Percentiles rank a stretch among this genome's conserved stretches.
Conservation (phyloP, 345 rosid genomes). For the Combretum micranthum region DNA sequence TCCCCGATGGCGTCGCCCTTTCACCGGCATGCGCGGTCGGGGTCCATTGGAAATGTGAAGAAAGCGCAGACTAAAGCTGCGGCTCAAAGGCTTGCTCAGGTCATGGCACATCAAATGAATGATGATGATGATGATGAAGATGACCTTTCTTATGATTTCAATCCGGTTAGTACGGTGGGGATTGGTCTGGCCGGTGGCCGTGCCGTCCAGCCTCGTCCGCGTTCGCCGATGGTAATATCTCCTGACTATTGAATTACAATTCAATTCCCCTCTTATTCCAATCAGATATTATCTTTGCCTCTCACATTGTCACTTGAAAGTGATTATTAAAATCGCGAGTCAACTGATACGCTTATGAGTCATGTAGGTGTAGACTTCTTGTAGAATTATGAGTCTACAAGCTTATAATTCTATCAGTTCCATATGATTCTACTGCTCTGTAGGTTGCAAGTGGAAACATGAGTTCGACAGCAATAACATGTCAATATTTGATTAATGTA, state of each 20-base stretch:
- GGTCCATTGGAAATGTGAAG: slow-evolving; percentile 43
- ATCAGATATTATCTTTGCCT: too few species aligned
- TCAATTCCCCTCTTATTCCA: too few species aligned
- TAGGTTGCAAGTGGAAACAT: too few species aligned
- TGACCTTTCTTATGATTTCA: slow-evolving; percentile 18
- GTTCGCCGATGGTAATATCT: slow-evolving; percentile 31
- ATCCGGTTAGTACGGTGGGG: slow-evolving; percentile 10
- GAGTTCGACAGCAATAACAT: too few species aligned
- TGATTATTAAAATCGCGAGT: too few species aligned
- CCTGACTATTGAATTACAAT: too few species aligned
- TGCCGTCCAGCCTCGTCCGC: slow-evolving; percentile 15
- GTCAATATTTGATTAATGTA: not conserved
- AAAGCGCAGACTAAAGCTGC: slow-evolving; percentile 92
- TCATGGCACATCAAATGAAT: slow-evolving; percentile 10
- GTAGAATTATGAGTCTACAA: too few species aligned
- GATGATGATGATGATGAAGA: slow-evolving; percentile 28
- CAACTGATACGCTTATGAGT: too few species aligned
- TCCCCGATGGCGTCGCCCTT: slow-evolving; percentile 44
- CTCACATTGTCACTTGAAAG: too few species aligned
- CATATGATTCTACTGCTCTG: too few species aligned
- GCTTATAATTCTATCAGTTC: too few species aligned
- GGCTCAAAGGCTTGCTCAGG: slow-evolving; percentile 35
- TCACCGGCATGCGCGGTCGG: slow-evolving; percentile 53
- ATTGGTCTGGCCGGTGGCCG: slow-evolving; percentile 36
- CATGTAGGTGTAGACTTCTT: too few species aligned